These are phyloP conservation scores for Erysimum cheiranthoides DNA, from an alignment of 345 rosid genomes.

Conservation along the genomic window DNA sequence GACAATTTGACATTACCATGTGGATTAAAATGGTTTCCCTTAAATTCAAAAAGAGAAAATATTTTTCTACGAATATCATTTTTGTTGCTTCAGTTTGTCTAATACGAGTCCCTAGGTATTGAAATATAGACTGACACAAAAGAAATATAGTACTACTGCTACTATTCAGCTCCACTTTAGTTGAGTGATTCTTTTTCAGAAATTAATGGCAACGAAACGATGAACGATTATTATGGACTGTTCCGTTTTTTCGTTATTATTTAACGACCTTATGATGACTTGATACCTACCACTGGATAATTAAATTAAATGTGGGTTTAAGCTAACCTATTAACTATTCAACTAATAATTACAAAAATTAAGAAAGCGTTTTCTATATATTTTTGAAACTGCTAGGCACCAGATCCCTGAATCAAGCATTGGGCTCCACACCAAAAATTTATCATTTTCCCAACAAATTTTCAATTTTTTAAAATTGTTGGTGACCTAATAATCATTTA, in stretches of 20 bases:
- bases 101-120: constrained; percentile 27
- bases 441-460: constrained; percentile 3
- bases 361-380: neutral
- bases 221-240: constrained; percentile 31
- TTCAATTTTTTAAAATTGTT: constrained; percentile 34
- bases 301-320: constrained; percentile 9
- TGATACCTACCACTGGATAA: constrained; percentile 21
- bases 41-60: neutral
- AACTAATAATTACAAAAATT: neutral
- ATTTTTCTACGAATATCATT: no score
- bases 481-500: constrained; percentile 49
- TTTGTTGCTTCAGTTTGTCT: constrained; percentile 22
- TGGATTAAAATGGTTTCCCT: constrained; percentile 20
- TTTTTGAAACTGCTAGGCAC: constrained; percentile 37
- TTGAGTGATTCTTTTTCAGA: constrained; percentile 16
- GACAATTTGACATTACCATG: constrained; percentile 21
- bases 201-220: constrained; percentile 22
- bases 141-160: neutral
- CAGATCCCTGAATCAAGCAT: constrained; percentile 39
- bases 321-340: constrained; percentile 8
- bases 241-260: constrained; percentile 15
- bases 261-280: constrained; percentile 11
- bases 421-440: constrained; percentile 42
- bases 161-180: neutral
- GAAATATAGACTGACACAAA: neutral